Evolutionary conservation across 164 flowering plant species (phyloP).

Genomic region (Nymphaea colorata): DNA sequence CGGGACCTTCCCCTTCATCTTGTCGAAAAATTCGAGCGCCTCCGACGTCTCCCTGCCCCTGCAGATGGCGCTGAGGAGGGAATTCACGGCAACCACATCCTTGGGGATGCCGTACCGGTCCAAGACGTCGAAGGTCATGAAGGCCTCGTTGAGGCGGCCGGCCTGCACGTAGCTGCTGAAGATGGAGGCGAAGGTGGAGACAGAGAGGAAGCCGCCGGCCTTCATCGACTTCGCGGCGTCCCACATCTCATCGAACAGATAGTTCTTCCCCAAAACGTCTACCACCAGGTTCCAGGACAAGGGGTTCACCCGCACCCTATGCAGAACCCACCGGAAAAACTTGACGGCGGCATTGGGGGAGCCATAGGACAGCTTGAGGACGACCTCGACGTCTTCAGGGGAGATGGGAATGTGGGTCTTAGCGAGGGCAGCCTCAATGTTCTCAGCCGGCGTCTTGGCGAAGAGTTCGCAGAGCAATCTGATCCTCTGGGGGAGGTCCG

Average conservation of each 20-base stretch:
- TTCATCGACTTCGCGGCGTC: slow-evolving; percentile 75
- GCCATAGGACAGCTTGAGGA: slow-evolving; percentile 38
- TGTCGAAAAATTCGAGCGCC: slow-evolving; percentile 51
- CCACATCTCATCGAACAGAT: slow-evolving; percentile 68
- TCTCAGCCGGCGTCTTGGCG: slow-evolving; percentile 15
- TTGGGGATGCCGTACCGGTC: slow-evolving; percentile 45
- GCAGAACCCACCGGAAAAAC: slow-evolving; percentile 66
- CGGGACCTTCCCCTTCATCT: slow-evolving; percentile 34
- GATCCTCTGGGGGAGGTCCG: slow-evolving; percentile 19
- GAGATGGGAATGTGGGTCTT: slow-evolving; percentile 23
- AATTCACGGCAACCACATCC: slow-evolving; percentile 64
- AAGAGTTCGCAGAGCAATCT: slow-evolving; percentile 29
- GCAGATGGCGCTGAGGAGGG: slow-evolving; percentile 62
- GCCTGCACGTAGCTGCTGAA: slow-evolving; percentile 58
- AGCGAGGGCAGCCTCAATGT: slow-evolving; percentile 33
- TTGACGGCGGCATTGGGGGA: slow-evolving; percentile 42
- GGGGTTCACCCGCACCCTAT: background rate
- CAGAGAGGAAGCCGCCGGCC: slow-evolving; percentile 34
- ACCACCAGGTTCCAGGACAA: slow-evolving; percentile 69
- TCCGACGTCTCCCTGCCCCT: slow-evolving; percentile 23
- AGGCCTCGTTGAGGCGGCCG: slow-evolving; percentile 39
- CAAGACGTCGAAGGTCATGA: slow-evolving; percentile 68
- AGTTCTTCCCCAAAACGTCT: slow-evolving; percentile 63
- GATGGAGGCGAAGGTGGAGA: slow-evolving; percentile 51
- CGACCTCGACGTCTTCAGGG: slow-evolving; percentile 34